These are phyloP conservation scores for Xylaria digitata DNA, from an alignment of 2,329 filamentous ascomycete genomes.

Conservation along the genomic window DNA sequence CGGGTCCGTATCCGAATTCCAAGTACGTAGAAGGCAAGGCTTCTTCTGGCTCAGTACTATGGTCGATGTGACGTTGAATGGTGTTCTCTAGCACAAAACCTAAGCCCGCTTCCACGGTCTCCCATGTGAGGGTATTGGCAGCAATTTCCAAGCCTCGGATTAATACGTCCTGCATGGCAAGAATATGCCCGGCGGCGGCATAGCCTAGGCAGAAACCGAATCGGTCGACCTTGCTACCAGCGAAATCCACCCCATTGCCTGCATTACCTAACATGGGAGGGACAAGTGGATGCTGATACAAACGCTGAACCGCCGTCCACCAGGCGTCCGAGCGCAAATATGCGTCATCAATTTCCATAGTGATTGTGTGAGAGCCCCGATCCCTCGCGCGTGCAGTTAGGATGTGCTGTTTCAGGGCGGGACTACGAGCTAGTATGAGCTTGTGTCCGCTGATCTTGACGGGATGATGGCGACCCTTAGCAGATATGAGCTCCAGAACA, in stretches of 20 bases:
- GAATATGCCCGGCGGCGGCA: slow-evolving; percentile 69
- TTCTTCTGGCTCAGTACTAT: slow-evolving; percentile 40
- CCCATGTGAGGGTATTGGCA: slow-evolving; percentile 68
- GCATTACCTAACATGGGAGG: slow-evolving; percentile 48
- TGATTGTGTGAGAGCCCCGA: slow-evolving; percentile 53
- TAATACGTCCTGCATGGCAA: slow-evolving; percentile 66
- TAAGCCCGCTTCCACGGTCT: slow-evolving; percentile 70
- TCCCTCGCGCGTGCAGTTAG: slow-evolving; percentile 50
- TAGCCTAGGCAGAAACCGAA: slow-evolving; percentile 72
- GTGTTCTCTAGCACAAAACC: slow-evolving; percentile 65
- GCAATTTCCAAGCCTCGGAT: slow-evolving; percentile 70
- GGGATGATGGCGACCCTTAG: slow-evolving; percentile 52
- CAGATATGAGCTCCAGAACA: slow-evolving; percentile 55
- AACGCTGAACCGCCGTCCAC: slow-evolving; percentile 65
- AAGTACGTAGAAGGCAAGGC: slow-evolving; percentile 37
- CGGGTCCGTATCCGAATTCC: slow-evolving; percentile 65
- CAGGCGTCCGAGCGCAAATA: slow-evolving; percentile 68
- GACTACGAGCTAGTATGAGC: slow-evolving; percentile 66
- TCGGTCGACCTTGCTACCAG: slow-evolving; percentile 56
- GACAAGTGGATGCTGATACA: slow-evolving; percentile 67
- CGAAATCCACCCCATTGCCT: slow-evolving; percentile 50
- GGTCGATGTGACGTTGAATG: slow-evolving; percentile 47
- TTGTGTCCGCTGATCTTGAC: slow-evolving; percentile 65
- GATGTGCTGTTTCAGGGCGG: slow-evolving; percentile 52
- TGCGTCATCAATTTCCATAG: slow-evolving; percentile 62